Evolutionary conservation across 768 basidiomycete species (phyloP).

Genomic region (Kondoa subrosea): DNA sequence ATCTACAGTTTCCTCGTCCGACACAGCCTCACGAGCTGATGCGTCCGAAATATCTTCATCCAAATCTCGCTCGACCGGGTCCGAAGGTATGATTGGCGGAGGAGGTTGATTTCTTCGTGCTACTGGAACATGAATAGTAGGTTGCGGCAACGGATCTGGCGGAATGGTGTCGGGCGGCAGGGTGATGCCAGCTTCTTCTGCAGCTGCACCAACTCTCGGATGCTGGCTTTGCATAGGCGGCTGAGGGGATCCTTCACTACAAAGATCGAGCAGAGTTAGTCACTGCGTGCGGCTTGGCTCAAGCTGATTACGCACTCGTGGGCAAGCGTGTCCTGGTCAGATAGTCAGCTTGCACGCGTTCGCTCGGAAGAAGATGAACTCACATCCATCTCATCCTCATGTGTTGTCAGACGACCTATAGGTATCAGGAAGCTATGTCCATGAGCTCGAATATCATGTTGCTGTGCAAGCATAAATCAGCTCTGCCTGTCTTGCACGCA

Average conservation of each 20-base stretch:
- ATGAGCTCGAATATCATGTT: neutral
- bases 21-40: constrained; percentile 3
- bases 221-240: neutral
- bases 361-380: neutral
- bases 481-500: too few species aligned
- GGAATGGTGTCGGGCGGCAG: neutral
- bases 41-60: constrained; percentile 18
- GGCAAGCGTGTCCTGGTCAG: neutral
- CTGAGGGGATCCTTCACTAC: neutral
- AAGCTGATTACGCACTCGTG: too few species aligned
- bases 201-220: neutral
- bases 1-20: constrained; percentile 15
- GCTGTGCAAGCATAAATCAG: neutral
- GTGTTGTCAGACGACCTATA: neutral
- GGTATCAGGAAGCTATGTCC: neutral
- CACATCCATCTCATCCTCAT: constrained; percentile 1
- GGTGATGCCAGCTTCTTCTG: neutral
- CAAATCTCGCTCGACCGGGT: constrained; percentile 8
- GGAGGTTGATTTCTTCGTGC: neutral
- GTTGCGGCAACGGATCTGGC: neutral
- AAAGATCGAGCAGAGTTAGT: too few species aligned
- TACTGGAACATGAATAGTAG: neutral
- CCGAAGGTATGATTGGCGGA: neutral
- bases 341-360: neutral
- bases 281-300: too few species aligned